Evolutionary conservation across 352 stramenopile genomes (phyloP).

Genomic region (Phytophthora ohioensis): DNA sequence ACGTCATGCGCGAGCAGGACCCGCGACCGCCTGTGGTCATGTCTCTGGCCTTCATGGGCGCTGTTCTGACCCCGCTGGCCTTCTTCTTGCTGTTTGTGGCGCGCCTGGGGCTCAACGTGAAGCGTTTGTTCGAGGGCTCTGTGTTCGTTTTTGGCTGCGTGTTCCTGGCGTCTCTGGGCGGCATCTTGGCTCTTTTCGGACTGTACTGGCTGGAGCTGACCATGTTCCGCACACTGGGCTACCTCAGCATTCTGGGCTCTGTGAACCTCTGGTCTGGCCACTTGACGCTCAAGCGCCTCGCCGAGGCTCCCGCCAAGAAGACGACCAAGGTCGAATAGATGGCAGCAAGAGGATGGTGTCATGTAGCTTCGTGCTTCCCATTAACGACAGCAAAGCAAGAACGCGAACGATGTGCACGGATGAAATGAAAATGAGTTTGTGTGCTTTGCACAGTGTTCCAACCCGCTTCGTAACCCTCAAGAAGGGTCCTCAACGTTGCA

Average conservation of each 20-base stretch:
- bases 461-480: too few species aligned
- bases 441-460: conserved; percentile 13
- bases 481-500: too few species aligned
- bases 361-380: conserved; percentile 13
- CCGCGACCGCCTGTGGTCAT: conserved; percentile 67
- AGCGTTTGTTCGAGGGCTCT: conserved; percentile 72
- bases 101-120: conserved; percentile 66
- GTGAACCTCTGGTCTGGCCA: conserved; percentile 75
- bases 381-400: conserved; percentile 14
- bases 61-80: conserved; percentile 64
- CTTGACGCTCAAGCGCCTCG: conserved; percentile 82
- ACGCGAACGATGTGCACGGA: conserved; percentile 22
- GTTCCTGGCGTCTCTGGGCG: conserved; percentile 79
- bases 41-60: conserved; percentile 74
- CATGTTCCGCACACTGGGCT: conserved; percentile 87
- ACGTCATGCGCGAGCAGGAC: conserved; percentile 87
- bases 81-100: conserved; percentile 76
- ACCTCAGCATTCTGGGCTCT: conserved; percentile 68
- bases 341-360: conserved; percentile 6
- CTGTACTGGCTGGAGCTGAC: conserved; percentile 91
- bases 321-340: conserved; percentile 74
- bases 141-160: conserved; percentile 74
- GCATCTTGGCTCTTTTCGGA: conserved; percentile 83
- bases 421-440: conserved; percentile 38
- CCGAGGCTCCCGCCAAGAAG: conserved; percentile 44